Conservation (phyloP, 345 rosid genomes). For the Turnera subulata region DNA sequence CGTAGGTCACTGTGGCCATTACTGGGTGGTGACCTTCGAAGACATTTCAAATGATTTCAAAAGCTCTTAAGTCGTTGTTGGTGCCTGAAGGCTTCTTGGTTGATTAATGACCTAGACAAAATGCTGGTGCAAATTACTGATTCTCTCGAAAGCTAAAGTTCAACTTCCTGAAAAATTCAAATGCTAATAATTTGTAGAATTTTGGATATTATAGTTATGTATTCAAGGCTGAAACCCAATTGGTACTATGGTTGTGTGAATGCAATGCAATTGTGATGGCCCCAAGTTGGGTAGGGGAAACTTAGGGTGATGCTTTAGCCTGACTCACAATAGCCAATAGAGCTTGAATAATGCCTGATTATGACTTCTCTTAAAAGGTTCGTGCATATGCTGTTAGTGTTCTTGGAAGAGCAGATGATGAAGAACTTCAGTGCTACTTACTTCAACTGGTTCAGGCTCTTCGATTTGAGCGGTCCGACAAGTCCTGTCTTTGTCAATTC, state of each 20-base stretch:
- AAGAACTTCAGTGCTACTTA: conserved; percentile 95
- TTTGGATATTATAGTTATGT: neutral
- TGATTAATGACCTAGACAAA: too few species aligned
- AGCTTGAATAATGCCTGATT: conserved; percentile 12
- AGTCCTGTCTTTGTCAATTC: conserved; percentile 89
- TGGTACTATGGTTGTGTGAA: too few species aligned
- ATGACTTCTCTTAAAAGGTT: conserved; percentile 50
- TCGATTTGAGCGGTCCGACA: conserved; percentile 92
- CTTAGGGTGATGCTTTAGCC: too few species aligned
- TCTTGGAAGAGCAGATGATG: conserved; percentile 98
- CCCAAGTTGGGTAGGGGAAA: too few species aligned
- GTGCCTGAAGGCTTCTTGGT: too few species aligned
- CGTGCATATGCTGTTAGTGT: conserved; percentile 98
- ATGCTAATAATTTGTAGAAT: neutral
- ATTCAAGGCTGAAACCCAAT: neutral
- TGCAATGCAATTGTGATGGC: too few species aligned
- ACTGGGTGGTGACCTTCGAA: too few species aligned
- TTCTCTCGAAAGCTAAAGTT: neutral
- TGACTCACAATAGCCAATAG: too few species aligned
- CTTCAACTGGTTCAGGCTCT: conserved; percentile 99
- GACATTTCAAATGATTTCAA: too few species aligned
- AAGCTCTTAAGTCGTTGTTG: too few species aligned
- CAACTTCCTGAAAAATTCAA: neutral
- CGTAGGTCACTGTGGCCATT: too few species aligned
- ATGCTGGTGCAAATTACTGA: too few species aligned